Evolutionary conservation across 192 early-diverging fungal genomes (phyloP), one percentile per base, ranked within the genome.

Genomic region (Thamnidium elegans): DNA sequence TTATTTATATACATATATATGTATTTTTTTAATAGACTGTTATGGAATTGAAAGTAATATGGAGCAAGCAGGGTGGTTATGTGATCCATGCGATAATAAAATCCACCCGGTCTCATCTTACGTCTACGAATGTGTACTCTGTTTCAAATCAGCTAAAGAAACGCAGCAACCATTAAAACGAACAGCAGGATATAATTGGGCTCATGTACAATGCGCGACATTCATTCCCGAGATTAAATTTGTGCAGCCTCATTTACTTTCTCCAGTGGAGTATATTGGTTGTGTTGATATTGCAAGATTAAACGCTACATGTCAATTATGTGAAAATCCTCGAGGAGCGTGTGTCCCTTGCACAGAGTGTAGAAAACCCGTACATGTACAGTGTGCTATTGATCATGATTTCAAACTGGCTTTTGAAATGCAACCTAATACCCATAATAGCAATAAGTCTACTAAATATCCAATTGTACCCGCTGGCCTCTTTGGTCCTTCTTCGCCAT

Each of bases 181-280:
- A 17, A 90, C 90, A 1, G 79, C 79, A n/a, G 87, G 84, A 3
- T 86, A 88, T 66, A 89, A 89, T 62, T 92, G 90, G 90, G 88
- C 79, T 3, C 90, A 92, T 69, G 76, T 90, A 5, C 68, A 82
- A 13, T 92, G 90, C 56, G 83, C 89, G 3, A 68, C 82, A 31
- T 81, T 80, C 45, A 75, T 85, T 39, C 78, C 78, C 10, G 85
- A 89, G 50, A 65, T 78, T 19, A 70, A 68, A 15, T 82, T 87
- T 72, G 80, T 75, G 4, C 53, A 82, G 47, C 48, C 66, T 10
- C 43, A 70, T 2, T 64, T 46, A 0, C 50, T 84, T 5, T 70
- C 68, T 1, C 80, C 81, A 1, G 63, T 85, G 0, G 83, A 85
- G 55, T 79, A 75, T 36, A 75, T 82, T 39, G 70, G 74, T 1